A percentile compares a stretch with the other conserved stretches of the same genome.
phyloP scores from a whole-genome alignment of 2,329 filamentous ascomycete genomes.

The Elsinoe batatas region DNA sequence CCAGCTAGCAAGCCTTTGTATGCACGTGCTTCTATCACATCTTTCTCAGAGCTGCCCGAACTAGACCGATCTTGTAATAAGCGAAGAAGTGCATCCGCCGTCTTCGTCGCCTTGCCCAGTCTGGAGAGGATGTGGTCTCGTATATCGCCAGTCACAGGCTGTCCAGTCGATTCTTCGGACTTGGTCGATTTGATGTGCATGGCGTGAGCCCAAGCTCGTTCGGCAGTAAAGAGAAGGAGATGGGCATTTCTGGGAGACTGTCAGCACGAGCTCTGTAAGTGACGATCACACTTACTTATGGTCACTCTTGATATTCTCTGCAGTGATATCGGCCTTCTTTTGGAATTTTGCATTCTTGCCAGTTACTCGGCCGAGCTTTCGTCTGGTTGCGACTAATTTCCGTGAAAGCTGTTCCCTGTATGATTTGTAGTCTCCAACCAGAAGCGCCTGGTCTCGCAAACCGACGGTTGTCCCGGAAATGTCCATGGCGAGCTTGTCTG shows the following conservation, averaged over 20 bases:
- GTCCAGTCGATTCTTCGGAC: conserved; percentile 59
- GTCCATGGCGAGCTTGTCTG: conserved; percentile 52
- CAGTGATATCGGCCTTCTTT: conserved; percentile 58
- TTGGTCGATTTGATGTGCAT: conserved; percentile 88
- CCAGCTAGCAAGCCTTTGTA: conserved; percentile 72
- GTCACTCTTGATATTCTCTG: conserved; percentile 64
- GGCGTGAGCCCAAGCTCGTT: conserved; percentile 89
- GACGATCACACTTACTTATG: conserved; percentile 50
- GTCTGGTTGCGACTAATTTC: conserved; percentile 71
- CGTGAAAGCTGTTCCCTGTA: conserved; percentile 74
- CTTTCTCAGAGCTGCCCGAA: conserved; percentile 57
- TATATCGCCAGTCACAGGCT: conserved; percentile 67
- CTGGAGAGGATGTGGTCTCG: conserved; percentile 84
- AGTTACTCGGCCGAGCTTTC: conserved; percentile 74
- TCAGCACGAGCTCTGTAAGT: not conserved
- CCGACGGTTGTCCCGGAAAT: conserved; percentile 77
- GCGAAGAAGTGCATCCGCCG: conserved; percentile 57
- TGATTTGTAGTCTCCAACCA: conserved; percentile 78
- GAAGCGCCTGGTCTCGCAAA: conserved; percentile 70
- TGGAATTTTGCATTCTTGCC: conserved; percentile 80
- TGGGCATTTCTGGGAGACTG: conserved; percentile 53
- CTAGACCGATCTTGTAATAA: conserved; percentile 52
- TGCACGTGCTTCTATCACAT: conserved; percentile 75
- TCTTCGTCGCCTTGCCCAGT: conserved; percentile 65
- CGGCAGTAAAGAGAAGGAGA: conserved; percentile 73